A percentile compares a stretch with the other conserved stretches of the same genome.
phyloP scores from a whole-genome alignment of 129 eudicot genomes.

The Dittrichia graveolens region DNA sequence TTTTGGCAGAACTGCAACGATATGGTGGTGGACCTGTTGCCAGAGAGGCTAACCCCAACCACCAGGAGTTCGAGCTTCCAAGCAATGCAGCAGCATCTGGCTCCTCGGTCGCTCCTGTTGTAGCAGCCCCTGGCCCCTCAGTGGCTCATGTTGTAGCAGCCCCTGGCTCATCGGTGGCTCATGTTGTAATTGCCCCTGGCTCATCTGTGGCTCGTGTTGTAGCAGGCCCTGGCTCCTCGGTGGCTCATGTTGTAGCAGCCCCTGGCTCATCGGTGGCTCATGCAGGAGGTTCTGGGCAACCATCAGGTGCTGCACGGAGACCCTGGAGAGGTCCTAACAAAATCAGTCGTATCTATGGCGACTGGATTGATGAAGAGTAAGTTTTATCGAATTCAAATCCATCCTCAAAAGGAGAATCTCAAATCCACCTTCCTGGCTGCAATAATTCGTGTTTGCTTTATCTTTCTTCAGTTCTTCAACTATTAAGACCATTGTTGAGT shows the following conservation, averaged over 20 bases:
- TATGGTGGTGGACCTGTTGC: constrained; percentile 64
- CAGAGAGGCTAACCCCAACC: constrained; percentile 40
- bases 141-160: constrained; percentile 54
- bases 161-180: constrained; percentile 42
- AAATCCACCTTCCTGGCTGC: not conserved
- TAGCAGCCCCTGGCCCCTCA: constrained; percentile 36
- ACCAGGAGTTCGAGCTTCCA: constrained; percentile 40
- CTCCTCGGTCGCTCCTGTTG: constrained; percentile 33
- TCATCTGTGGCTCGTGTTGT: constrained; percentile 35
- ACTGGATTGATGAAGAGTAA: constrained; percentile 84
- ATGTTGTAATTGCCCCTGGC: too few relatives aligned
- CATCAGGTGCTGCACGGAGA: constrained; percentile 43
- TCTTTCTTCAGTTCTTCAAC: not conserved
- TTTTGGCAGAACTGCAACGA: constrained; percentile 62
- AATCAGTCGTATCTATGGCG: constrained; percentile 83
- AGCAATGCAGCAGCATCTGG: constrained; percentile 39
- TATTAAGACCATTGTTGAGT: constrained; percentile 15
- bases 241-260: constrained; percentile 37
- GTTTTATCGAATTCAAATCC: not conserved
- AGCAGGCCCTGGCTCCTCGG: constrained; percentile 34
- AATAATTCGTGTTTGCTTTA: not conserved
- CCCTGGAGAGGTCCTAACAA: constrained; percentile 82
- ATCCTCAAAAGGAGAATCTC: not conserved
- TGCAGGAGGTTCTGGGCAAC: constrained; percentile 54
- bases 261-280: constrained; percentile 44